These are phyloP conservation scores for Erythrophleum ivorense DNA, from an alignment of 331 rosid genomes.

Conservation along the genomic window DNA sequence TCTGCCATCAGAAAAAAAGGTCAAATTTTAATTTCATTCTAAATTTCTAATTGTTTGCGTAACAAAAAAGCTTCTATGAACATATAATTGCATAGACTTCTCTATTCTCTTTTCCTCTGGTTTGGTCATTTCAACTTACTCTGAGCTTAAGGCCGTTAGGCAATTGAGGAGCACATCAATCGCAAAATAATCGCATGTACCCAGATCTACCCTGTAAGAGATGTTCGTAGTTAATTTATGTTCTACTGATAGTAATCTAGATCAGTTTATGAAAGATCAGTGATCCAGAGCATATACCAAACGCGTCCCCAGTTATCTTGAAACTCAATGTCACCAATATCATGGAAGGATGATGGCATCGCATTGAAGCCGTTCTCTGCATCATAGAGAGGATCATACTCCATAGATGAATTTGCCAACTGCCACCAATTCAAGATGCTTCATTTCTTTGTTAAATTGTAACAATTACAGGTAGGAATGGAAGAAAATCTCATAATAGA, in stretches of 20 bases:
- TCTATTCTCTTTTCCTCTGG: neutral
- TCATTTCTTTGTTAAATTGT: slow-evolving; percentile 36
- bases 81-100: neutral
- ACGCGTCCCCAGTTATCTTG: slow-evolving; percentile 98
- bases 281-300: slow-evolving; percentile 60
- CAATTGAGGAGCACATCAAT: slow-evolving; percentile 92
- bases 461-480: slow-evolving; percentile 19
- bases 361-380: slow-evolving; percentile 78
- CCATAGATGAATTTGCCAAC: slow-evolving; percentile 82
- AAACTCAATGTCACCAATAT: slow-evolving; percentile 87
- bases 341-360: slow-evolving; percentile 94
- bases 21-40: slow-evolving; percentile 12
- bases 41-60: slow-evolving; percentile 16
- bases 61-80: neutral
- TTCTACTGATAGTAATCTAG: neutral
- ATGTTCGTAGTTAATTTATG: slow-evolving; percentile 19
- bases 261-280: neutral
- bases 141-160: slow-evolving; percentile 82
- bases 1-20: slow-evolving; percentile 47
- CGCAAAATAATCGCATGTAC: slow-evolving; percentile 84
- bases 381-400: slow-evolving; percentile 77
- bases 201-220: slow-evolving; percentile 89
- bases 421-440: slow-evolving; percentile 49
- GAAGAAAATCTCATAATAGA: neutral
- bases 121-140: slow-evolving; percentile 62